Percentiles rank a stretch among this genome's conserved stretches.
These are phyloP conservation scores for Fusarium avenaceum DNA, from an alignment of 2,329 filamentous ascomycete species.

Conservation along the genomic window DNA sequence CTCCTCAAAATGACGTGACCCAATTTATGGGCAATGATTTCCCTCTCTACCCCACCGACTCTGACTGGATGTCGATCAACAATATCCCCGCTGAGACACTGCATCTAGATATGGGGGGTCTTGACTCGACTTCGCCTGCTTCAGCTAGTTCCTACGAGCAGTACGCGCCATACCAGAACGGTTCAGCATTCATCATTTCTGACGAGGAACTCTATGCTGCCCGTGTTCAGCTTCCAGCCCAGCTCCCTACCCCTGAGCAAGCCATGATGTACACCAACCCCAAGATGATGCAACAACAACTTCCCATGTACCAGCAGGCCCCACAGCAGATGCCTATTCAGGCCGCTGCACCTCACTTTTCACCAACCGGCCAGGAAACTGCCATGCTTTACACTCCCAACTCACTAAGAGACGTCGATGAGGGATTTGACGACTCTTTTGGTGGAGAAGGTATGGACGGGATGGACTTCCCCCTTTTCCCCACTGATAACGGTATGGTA, in stretches of 20 bases:
- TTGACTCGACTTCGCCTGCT: constrained; percentile 58
- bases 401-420: constrained; percentile 72
- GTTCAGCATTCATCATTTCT: constrained; percentile 71
- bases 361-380: constrained; percentile 76
- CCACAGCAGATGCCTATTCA: constrained; percentile 47
- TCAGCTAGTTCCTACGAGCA: constrained; percentile 61
- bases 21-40: constrained; percentile 59
- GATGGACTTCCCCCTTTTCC: constrained; percentile 77
- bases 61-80: constrained; percentile 60
- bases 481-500: constrained; percentile 51
- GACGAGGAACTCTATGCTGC: constrained; percentile 74
- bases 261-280: constrained; percentile 53
- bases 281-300: constrained; percentile 61
- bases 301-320: constrained; percentile 53
- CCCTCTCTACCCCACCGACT: constrained; percentile 62
- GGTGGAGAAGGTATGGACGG: constrained; percentile 66
- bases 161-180: constrained; percentile 72
- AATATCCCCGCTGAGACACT: constrained; percentile 53
- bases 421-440: constrained; percentile 71
- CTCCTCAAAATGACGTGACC: constrained; percentile 63
- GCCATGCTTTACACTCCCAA: constrained; percentile 77
- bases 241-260: constrained; percentile 55
- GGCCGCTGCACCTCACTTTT: constrained; percentile 67
- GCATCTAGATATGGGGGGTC: constrained; percentile 57
- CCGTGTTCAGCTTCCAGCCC: constrained; percentile 68